Evolutionary conservation across 2,329 filamentous ascomycete genomes (phyloP).

Genomic region (Cadophora sp.): DNA sequence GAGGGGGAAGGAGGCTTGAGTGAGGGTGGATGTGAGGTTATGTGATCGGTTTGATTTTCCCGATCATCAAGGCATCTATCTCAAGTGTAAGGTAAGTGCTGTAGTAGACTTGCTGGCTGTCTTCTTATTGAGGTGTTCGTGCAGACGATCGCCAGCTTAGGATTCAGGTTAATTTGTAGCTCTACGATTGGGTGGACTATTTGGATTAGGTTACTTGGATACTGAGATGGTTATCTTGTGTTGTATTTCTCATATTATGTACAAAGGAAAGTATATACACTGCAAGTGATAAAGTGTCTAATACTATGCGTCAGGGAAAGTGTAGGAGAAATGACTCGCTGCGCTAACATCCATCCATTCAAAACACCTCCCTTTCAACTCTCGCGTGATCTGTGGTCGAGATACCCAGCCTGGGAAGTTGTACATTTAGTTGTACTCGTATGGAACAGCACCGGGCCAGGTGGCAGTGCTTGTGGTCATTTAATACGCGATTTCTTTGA

Average conservation of each 20-base stretch:
- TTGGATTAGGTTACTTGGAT: no score
- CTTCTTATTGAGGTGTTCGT: background rate
- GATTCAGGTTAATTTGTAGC: no score
- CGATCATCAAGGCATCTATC: background rate
- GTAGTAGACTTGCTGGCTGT: background rate
- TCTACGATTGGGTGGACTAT: no score
- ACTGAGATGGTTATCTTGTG: background rate
- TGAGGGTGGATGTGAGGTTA: conserved; percentile 59
- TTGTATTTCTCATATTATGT: background rate
- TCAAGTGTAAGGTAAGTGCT: background rate
- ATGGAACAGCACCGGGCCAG: background rate
- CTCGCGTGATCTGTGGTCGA: background rate
- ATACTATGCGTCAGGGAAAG: conserved; percentile 51
- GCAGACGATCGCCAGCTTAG: no score
- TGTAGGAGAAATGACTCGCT: conserved; percentile 42
- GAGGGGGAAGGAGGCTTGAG: conserved; percentile 53
- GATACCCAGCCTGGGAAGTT: background rate
- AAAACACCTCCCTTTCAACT: background rate
- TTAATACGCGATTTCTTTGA: conserved; percentile 3
- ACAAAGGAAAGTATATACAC: background rate
- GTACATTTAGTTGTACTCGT: background rate
- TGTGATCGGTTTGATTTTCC: conserved; percentile 48
- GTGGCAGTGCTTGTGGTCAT: background rate
- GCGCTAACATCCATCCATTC: background rate
- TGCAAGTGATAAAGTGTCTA: background rate